Evolutionary conservation across 2,329 filamentous ascomycete species (phyloP).

Genomic region (Penicillium hordei): DNA sequence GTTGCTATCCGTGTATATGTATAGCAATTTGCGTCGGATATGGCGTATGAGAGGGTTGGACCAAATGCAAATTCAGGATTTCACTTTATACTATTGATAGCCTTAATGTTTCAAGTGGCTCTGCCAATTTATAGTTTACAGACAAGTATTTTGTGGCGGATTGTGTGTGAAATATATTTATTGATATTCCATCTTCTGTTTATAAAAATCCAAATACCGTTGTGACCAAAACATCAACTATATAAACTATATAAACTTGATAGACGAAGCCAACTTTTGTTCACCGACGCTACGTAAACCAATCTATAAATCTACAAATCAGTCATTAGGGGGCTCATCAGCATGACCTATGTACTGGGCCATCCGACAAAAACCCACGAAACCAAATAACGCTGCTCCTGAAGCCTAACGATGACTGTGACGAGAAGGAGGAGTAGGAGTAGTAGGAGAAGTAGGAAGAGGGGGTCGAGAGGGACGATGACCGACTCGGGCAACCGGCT

Average conservation of each 20-base stretch:
- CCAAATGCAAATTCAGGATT: background rate
- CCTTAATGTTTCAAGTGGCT: background rate
- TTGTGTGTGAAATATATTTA: background rate
- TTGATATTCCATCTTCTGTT: background rate
- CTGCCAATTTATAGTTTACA: background rate
- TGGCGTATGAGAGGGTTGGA: background rate
- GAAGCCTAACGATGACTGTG: no score
- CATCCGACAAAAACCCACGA: background rate
- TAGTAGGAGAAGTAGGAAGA: background rate
- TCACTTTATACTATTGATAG: background rate
- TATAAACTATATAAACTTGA: background rate
- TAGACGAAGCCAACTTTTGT: background rate
- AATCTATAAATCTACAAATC: background rate
- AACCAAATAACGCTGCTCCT: background rate
- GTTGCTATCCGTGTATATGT: background rate
- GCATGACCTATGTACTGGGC: background rate
- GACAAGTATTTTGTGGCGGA: background rate
- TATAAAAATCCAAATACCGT: background rate
- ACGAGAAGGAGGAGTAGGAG: background rate
- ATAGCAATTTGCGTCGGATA: background rate
- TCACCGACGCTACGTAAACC: background rate
- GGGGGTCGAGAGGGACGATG: no score
- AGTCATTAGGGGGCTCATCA: background rate
- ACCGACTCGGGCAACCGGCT: no score
- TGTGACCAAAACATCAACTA: background rate